Base-by-base conservation (phyloP, 345 rosid genomes). In the Hevea brasiliensis region DNA sequence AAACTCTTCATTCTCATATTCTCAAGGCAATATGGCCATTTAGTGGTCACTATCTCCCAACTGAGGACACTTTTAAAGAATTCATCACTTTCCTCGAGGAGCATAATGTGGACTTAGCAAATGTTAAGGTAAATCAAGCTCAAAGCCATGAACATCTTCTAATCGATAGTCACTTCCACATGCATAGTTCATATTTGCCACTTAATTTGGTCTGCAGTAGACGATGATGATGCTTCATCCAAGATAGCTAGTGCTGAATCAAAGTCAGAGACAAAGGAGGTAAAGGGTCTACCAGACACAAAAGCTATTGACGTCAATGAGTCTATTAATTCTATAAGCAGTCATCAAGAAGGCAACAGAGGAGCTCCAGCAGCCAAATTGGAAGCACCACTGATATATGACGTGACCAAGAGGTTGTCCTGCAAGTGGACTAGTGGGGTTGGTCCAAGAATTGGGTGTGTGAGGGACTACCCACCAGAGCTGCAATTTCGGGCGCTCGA, bases 351-450 rank as follows among this genome's bases (percentile, higher is more conserved):
- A 71, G 84, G n/a, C n/a, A n/a, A n/a, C n/a, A n/a, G n/a, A n/a
- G n/a, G n/a, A n/a, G n/a, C n/a, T n/a, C n/a, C n/a, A n/a, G n/a
- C 77, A 72, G 71, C 67, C 63, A 71, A 68, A 15, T 55, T 17
- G 63, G 81, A 72, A 80, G 82, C 80, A 70, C 77, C 86, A 7
- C 73, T 71, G 6, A 74, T 73, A 54, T 77, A 78, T 56, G 82
- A 81, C 62, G 48, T 84, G 64, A 76, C 84, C 9, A 86, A 79
- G 74, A 82, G 86, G 24, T 51, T 89, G 66, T 84, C 92, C 27
- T 84, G 94, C 88, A 90, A 90, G 73, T 90, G 94, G 94, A 65
- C 76, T 7, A 90, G 90, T 68, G 94, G 94, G 3, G 70, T 86
- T 71, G 90, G 94, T 32, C 89, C 94, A 40, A 81, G 94, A 68